phyloP scores from a whole-genome alignment of 805 yeast genomes.

The Debaryomyces castellii region DNA sequence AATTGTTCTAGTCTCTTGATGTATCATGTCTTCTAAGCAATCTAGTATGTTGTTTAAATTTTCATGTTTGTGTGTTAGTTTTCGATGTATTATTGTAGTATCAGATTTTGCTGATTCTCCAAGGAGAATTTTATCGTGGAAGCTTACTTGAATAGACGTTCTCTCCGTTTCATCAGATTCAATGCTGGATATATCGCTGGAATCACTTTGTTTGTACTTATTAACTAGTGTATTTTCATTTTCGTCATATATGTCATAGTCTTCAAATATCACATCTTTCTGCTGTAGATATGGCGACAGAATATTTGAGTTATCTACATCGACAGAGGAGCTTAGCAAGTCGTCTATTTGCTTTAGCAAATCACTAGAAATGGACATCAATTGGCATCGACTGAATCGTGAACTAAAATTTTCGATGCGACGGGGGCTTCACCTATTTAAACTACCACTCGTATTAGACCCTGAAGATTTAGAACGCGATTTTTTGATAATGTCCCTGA shows the following conservation, averaged over 20 bases:
- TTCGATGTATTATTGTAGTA: neutral
- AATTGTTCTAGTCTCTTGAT: conserved; percentile 19
- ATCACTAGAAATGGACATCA: neutral
- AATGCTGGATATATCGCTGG: neutral
- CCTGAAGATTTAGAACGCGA: neutral
- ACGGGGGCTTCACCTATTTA: neutral
- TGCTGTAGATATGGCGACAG: neutral
- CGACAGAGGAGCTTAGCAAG: neutral
- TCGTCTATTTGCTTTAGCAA: neutral
- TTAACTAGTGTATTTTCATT: conserved; percentile 3
- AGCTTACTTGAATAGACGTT: conserved; percentile 1
- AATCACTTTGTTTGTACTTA: neutral
- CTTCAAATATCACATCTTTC: too few species aligned
- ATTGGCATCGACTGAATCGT: neutral
- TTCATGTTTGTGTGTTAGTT: conserved; percentile 6
- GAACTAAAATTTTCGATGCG: neutral
- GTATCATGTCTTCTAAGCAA: conserved; percentile 26
- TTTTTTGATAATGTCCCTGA: neutral
- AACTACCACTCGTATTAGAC: neutral
- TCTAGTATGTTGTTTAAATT: conserved; percentile 20
- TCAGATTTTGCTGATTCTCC: neutral
- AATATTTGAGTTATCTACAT: neutral
- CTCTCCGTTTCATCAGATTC: conserved; percentile 7
- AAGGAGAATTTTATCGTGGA: neutral
- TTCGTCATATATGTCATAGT: neutral